Evolutionary conservation across 106 monocot species (phyloP).

Genomic region (Acanthochlamys bracteata): DNA sequence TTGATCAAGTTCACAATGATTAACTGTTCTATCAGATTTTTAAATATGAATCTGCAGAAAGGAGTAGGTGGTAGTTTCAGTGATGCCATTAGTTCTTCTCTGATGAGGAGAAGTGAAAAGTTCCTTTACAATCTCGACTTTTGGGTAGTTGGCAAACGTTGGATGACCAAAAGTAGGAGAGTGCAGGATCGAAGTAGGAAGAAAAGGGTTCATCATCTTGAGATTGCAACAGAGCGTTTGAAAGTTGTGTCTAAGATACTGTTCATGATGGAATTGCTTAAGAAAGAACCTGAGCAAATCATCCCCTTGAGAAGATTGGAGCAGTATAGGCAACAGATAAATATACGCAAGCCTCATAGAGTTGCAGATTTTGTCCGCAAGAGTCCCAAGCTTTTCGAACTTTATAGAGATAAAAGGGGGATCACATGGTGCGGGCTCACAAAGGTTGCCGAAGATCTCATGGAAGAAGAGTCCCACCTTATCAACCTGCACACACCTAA

Average conservation of each 20-base stretch:
- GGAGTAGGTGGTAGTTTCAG: neutral
- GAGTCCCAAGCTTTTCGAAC: conserved; percentile 55
- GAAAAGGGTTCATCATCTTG: conserved; percentile 64
- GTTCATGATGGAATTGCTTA: conserved; percentile 40
- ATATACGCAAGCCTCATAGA: conserved; percentile 41
- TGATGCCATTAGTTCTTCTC: neutral
- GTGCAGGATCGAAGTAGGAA: conserved; percentile 76
- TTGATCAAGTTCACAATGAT: too few relatives aligned
- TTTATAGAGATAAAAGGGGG: conserved; percentile 51
- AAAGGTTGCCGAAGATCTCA: conserved; percentile 25
- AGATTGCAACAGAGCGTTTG: conserved; percentile 59
- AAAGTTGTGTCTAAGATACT: conserved; percentile 52
- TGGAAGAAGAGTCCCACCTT: conserved; percentile 39
- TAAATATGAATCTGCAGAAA: neutral
- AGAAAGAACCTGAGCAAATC: conserved; percentile 50
- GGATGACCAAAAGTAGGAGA: conserved; percentile 57
- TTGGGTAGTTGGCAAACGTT: conserved; percentile 27
- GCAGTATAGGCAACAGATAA: conserved; percentile 43
- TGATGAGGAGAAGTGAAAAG: neutral
- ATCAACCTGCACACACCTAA: conserved; percentile 35
- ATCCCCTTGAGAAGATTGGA: conserved; percentile 45
- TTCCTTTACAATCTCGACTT: conserved; percentile 1
- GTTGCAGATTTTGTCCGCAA: conserved; percentile 55
- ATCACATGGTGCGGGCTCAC: conserved; percentile 58
- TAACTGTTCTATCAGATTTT: too few relatives aligned